Base-by-base conservation (phyloP, 495 filamentous ascomycete genomes). In the Evansstolkia leycettana region DNA sequence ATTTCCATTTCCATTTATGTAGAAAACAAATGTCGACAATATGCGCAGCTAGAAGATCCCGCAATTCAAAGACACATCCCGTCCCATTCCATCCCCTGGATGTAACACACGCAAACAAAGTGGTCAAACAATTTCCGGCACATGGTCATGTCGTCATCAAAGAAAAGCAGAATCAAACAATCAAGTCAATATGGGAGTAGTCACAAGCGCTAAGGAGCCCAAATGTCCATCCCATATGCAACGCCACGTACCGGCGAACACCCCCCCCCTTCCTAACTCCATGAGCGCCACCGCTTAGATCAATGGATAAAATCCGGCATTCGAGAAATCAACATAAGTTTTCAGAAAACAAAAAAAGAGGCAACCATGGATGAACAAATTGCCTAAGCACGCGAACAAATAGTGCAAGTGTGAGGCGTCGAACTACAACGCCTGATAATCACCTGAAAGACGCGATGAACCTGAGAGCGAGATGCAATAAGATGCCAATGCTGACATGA, bases 271-370 rank as follows among this genome's bases (percentile, higher is more conserved):
- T 37, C 24, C 33, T 40, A 60, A 64, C 50, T 55, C 56, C 58
- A 52, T 50, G 36, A 54, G 57, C 60, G 57, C 57, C 57, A 39
- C 42, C 42, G 59, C 50, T 61, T 45, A 42, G 41, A 58, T 48
- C 41, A 38, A 42, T 39, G 39, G 36, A 28, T 31, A 38, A 43
- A 36, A 43, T 37, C 28, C 25, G 16, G 19, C 20, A 23, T 4
- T 9, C 5, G 9, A 9, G 20, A 31, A 15, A 14, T 14, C n/a
- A 14, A 31, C 7, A 17, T 2, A 31, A 31, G 18, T 9, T 9
- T n/a, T 18, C 11, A 34, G 24, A 31, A 18, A 37, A 40, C 18
- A 20, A 30, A 38, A 43, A 28, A 30, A 47, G 40, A 32, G 36
- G 18, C 32, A 36, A 27, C 15, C 15, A 5, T 5, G 7, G 18